Evolutionary conservation across 2,329 filamentous ascomycete genomes (phyloP).

Genomic region (Plenodomus lindquistii): DNA sequence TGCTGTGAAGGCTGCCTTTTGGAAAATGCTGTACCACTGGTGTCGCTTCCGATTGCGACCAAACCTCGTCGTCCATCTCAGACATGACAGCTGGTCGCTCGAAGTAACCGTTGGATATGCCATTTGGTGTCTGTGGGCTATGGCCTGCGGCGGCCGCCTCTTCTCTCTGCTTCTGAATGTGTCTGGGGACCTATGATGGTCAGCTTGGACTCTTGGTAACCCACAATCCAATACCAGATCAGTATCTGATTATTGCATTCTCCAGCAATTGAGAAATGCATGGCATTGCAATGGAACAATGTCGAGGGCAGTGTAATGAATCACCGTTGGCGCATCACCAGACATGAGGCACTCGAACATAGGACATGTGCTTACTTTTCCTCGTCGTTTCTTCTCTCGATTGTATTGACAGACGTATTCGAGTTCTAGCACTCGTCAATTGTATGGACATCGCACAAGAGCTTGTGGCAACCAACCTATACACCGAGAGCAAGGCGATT

Average conservation of each 20-base stretch:
- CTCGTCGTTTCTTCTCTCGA: constrained; percentile 88
- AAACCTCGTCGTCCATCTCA: constrained; percentile 44
- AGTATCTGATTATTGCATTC: not conserved
- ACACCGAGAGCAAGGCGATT: constrained; percentile 88
- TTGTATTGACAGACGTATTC: constrained; percentile 88
- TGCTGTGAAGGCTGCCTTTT: constrained; percentile 28
- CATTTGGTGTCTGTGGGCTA: constrained; percentile 33
- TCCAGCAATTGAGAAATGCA: not conserved
- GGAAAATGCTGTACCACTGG: constrained; percentile 42
- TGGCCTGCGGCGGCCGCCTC: constrained; percentile 33
- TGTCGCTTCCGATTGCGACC: constrained; percentile 42
- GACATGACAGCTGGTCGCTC: constrained; percentile 31
- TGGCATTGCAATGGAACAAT: not conserved
- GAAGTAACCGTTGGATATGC: constrained; percentile 28
- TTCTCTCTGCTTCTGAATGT: constrained; percentile 45
- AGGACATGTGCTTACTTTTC: constrained; percentile 69
- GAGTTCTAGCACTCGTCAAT: constrained; percentile 50
- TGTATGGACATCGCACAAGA: constrained; percentile 58
- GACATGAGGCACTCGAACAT: not conserved
- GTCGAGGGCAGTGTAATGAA: not conserved
- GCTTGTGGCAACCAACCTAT: constrained; percentile 46
- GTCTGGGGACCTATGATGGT: constrained; percentile 38
- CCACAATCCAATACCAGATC: not conserved
- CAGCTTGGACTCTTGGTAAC: constrained; percentile 7
- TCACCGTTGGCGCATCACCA: not conserved